A percentile compares a stretch with the other conserved stretches of the same genome.
phyloP scores from a whole-genome alignment of 768 basidiomycete genomes.

The Leucosporidium scottii region DNA sequence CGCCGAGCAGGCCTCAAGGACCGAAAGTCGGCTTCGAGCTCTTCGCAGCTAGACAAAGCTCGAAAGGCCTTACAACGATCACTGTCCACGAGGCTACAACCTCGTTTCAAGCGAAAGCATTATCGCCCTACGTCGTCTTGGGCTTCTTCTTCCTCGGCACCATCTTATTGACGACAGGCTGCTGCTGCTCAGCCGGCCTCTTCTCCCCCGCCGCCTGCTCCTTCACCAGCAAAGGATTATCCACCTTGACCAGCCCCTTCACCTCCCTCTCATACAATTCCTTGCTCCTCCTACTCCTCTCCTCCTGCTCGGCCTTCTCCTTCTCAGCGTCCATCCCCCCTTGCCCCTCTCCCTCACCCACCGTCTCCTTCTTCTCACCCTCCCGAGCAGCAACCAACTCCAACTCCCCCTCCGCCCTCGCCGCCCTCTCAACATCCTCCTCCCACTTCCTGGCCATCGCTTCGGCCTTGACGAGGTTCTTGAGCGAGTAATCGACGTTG shows the following conservation, averaged over 20 bases:
- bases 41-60: too few species aligned
- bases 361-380: not conserved
- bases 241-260: not conserved
- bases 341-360: too few species aligned
- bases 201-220: not conserved
- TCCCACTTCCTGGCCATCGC: not conserved
- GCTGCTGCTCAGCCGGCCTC: not conserved
- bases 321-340: too few species aligned
- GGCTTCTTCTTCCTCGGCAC: conserved; percentile 32
- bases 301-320: not conserved
- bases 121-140: not conserved
- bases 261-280: not conserved
- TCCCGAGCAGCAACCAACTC: not conserved
- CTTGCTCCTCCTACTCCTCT: not conserved
- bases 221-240: not conserved
- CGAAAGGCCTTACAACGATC: too few species aligned
- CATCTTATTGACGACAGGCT: conserved; percentile 15
- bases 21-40: too few species aligned
- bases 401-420: not conserved
- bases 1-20: too few species aligned
- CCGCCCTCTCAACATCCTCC: conserved; percentile 2
- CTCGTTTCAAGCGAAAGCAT: not conserved
- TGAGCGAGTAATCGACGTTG: conserved; percentile 33
- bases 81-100: too few species aligned
- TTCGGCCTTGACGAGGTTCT: not conserved